phyloP scores from a whole-genome alignment of 2,329 filamentous ascomycete species.

The Trichophyton rubrum region DNA sequence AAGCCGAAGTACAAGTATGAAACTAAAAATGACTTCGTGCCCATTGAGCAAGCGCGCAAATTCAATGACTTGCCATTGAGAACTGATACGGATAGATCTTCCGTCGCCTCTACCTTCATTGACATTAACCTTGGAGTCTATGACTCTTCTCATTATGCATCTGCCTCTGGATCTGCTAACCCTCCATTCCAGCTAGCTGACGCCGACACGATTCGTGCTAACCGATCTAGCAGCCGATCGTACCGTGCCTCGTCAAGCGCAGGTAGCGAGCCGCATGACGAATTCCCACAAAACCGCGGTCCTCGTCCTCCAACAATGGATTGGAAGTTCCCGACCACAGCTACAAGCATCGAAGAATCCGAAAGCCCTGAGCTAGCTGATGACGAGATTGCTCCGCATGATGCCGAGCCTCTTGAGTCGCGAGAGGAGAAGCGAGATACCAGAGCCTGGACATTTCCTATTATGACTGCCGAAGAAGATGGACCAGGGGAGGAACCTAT shows the following conservation, averaged over 20 bases:
- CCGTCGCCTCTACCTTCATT: slow-evolving; percentile 37
- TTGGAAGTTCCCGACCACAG: slow-evolving; percentile 32
- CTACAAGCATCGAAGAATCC: slow-evolving; percentile 4
- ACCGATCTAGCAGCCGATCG: slow-evolving; percentile 38
- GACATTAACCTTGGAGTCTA: slow-evolving; percentile 47
- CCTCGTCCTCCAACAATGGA: slow-evolving; percentile 36
- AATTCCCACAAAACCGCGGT: slow-evolving; percentile 21
- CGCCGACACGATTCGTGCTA: slow-evolving; percentile 45
- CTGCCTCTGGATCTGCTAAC: slow-evolving; percentile 39
- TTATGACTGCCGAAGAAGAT: slow-evolving; percentile 22
- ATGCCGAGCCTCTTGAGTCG: slow-evolving; percentile 9
- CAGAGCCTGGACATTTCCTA: slow-evolving; percentile 45
- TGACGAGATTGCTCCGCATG: slow-evolving; percentile 6
- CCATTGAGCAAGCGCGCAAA: slow-evolving; percentile 29
- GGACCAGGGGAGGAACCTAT: slow-evolving; percentile 9
- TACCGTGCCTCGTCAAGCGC: slow-evolving; percentile 26
- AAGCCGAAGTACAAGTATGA: slow-evolving; percentile 48
- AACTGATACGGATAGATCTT: slow-evolving; percentile 35
- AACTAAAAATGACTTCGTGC: slow-evolving; percentile 39
- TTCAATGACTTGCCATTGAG: slow-evolving; percentile 45
- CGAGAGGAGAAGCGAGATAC: slow-evolving; percentile 26
- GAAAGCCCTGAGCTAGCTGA: slow-evolving; percentile 2
- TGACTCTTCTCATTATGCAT: slow-evolving; percentile 40
- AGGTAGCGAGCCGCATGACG: slow-evolving; percentile 21
- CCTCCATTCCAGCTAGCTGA: slow-evolving; percentile 39